phyloP scores from a whole-genome alignment of 345 rosid species.

The Eucalyptus coolabah region DNA sequence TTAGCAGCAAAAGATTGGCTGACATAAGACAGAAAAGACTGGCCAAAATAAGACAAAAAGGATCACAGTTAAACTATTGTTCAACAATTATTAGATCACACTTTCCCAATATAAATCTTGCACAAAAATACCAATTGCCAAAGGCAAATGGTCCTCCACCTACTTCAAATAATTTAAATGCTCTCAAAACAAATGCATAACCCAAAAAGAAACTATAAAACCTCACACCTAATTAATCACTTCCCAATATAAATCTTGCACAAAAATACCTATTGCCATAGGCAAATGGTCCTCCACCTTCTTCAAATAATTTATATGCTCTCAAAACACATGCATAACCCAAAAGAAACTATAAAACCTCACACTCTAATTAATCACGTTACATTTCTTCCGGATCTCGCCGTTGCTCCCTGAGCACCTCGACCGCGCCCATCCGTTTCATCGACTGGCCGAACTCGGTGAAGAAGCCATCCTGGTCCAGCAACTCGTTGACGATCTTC shows the following conservation, averaged over 20 bases:
- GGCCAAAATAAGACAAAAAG: background rate
- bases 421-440: conserved; percentile 16
- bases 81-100: background rate
- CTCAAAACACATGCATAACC: no score
- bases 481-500: background rate
- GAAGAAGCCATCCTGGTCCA: background rate
- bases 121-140: background rate
- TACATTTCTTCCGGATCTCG: no score
- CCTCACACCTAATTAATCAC: no score
- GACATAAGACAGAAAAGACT: background rate
- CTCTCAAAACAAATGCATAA: background rate
- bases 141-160: background rate
- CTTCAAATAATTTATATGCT: no score
- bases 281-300: no score
- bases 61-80: background rate
- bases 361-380: no score
- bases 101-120: background rate
- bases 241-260: no score
- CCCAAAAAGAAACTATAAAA: background rate
- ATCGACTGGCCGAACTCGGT: conserved; percentile 18
- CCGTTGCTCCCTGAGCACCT: conserved; percentile 5
- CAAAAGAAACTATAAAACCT: no score
- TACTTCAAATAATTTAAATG: background rate
- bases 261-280: no score
- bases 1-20: background rate